Evolutionary conservation across 768 basidiomycete genomes (phyloP), one percentile per base, ranked within the genome.

Genomic region (Pleurotus sapidus): DNA sequence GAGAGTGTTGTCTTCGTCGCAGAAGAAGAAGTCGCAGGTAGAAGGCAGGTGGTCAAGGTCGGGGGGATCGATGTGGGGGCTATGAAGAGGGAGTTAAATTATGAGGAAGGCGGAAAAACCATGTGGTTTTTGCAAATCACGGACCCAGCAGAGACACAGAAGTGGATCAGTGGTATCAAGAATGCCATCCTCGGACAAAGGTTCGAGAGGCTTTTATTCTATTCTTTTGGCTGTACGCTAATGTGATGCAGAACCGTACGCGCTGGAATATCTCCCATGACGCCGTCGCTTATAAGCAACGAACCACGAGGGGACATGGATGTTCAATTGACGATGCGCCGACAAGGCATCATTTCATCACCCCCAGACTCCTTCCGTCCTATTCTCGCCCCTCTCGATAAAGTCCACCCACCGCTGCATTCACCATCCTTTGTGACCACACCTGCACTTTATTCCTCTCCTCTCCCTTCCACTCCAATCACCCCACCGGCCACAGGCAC

Each of bases 301-400:
- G 90, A 90, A 59, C 89, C 88, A 18, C 78, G 84, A 46, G 90
- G 90, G 5, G 90, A 92, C 65, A 82, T 92, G 75, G 90, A 92
- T 66, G 90, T 91, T 47, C 88, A 91, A 82, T 77, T 92, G 37
- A 87, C 88, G 27, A 89, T 92, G 77, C 85, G 86, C 48, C 77
- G 83, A 30, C 88, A 89, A 62, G 84, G 81, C n/a, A 70, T 84
- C 54, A 73, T 77, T 60, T 73, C 74, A 25, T 75, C 75, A 24
- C 68, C 70, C 53, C 68, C 51, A 24, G 51, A 54, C n/a, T 24
- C 51, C 4, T 42, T 54, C 25, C 34, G 42, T 55, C 60, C 59
- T 20, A 53, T 20, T 39, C 42, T 46, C 45, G 24, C 60, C 63
- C 51, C 34, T 56, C 18, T 62, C 56, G 20, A 39, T 54, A 38